Evolutionary conservation across 2,329 filamentous ascomycete species (phyloP).

Genomic region (Phialophora chinensis): DNA sequence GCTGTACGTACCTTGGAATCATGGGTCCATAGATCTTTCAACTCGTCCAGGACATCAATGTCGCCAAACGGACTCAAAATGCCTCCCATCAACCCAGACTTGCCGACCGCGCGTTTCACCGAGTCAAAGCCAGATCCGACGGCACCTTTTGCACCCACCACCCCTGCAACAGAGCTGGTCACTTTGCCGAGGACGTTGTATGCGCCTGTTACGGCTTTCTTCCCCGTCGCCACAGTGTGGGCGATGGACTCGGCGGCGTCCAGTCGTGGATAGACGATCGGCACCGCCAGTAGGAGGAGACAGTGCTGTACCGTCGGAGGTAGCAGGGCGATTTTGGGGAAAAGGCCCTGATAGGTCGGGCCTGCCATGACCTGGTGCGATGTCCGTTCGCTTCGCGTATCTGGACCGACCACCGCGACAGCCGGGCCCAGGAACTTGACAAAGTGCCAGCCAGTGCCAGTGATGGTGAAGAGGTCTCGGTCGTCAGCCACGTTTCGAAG

Average conservation of each 20-base stretch:
- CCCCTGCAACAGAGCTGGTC: conserved; percentile 90
- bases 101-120: conserved; percentile 95
- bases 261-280: conserved; percentile 85
- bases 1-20: conserved; percentile 74
- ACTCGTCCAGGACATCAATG: conserved; percentile 89
- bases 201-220: conserved; percentile 93
- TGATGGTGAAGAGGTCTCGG: conserved; percentile 92
- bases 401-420: conserved; percentile 85
- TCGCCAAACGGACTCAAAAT: conserved; percentile 96
- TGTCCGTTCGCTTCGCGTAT: conserved; percentile 89
- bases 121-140: conserved; percentile 92
- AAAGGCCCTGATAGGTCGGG: conserved; percentile 94
- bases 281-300: conserved; percentile 93
- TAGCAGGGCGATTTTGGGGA: conserved; percentile 90
- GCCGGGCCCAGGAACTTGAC: conserved; percentile 94
- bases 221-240: conserved; percentile 89
- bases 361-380: conserved; percentile 92
- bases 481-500: conserved; percentile 88
- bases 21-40: conserved; percentile 97
- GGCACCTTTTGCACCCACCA: conserved; percentile 91
- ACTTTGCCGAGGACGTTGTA: conserved; percentile 97
- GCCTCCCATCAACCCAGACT: conserved; percentile 92
- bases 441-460: conserved; percentile 98
- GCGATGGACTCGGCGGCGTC: conserved; percentile 91
- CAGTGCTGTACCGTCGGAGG: conserved; percentile 95